Evolutionary conservation across 345 rosid species (phyloP).

Genomic region (Arabidopsis thaliana): DNA sequence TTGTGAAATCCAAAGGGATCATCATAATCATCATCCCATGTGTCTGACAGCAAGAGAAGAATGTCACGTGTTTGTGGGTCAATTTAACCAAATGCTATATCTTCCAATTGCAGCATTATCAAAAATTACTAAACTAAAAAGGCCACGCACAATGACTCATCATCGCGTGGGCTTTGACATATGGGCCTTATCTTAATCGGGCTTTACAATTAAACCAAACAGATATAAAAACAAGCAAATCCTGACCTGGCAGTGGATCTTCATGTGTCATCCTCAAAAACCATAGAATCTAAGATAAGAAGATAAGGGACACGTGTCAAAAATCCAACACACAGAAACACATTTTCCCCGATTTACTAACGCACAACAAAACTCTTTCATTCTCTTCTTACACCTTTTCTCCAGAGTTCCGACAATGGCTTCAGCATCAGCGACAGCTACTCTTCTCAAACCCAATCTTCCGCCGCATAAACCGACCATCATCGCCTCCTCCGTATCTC

Average conservation of each 20-base stretch:
- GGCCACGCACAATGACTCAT: conserved; percentile 1
- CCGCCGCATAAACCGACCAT: conserved; percentile 41
- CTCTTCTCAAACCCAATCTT: conserved; percentile 62
- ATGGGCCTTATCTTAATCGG: not conserved
- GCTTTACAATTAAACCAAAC: no score
- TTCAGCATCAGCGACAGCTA: conserved; percentile 74
- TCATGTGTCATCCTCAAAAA: conserved; percentile 21
- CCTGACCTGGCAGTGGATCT: conserved; percentile 20
- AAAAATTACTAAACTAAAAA: not conserved
- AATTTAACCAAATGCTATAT: conserved; percentile 17
- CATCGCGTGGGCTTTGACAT: not conserved
- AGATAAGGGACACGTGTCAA: conserved; percentile 90
- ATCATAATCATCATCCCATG: conserved; percentile 39
- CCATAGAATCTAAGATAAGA: conserved; percentile 62
- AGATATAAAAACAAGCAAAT: not conserved
- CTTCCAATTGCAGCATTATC: not conserved
- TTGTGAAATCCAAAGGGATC: not conserved
- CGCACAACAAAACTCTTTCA: conserved; percentile 18
- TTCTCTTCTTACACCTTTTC: not conserved
- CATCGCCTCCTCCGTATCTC: conserved; percentile 34
- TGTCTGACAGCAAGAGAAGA: conserved; percentile 36
- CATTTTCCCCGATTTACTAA: conserved; percentile 3
- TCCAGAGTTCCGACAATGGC: conserved; percentile 53
- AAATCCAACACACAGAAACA: conserved; percentile 34
- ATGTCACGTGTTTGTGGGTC: conserved; percentile 40